Percentiles rank a stretch among this genome's conserved stretches.
These are phyloP conservation scores for Thalassiosira mediterranea DNA, from an alignment of 352 stramenopile genomes.

Conservation along the genomic window DNA sequence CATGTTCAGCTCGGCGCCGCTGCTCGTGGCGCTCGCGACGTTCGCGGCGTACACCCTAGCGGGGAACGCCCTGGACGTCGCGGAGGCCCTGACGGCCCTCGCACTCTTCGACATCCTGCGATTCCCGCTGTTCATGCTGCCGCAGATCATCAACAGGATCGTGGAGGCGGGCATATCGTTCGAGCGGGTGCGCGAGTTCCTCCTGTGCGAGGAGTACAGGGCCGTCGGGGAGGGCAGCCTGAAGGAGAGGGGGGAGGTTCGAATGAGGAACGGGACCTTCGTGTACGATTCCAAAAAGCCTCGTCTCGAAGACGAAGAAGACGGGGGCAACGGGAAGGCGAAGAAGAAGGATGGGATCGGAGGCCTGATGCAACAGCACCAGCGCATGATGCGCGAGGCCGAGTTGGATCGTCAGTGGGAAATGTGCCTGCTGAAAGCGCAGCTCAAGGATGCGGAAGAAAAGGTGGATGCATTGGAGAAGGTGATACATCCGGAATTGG, in stretches of 20 bases:
- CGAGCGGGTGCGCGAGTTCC: conserved; percentile 74
- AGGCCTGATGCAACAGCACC: conserved; percentile 40
- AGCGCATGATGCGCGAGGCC: conserved; percentile 40
- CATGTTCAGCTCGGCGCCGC: conserved; percentile 88
- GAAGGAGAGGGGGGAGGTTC: conserved; percentile 56
- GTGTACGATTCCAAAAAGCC: conserved; percentile 78
- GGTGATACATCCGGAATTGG: conserved; percentile 23
- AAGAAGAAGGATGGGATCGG: conserved; percentile 36
- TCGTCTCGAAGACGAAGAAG: conserved; percentile 23
- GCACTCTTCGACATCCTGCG: conserved; percentile 96
- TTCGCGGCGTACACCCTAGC: conserved; percentile 86
- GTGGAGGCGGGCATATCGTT: conserved; percentile 89
- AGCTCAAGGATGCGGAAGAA: conserved; percentile 69
- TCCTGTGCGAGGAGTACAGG: conserved; percentile 69
- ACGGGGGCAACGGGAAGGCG: conserved; percentile 9
- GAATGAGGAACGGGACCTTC: conserved; percentile 69
- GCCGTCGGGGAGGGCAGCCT: conserved; percentile 45
- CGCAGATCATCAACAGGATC: conserved; percentile 93
- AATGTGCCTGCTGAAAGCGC: conserved; percentile 65
- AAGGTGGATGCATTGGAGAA: conserved; percentile 51
- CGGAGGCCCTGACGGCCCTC: conserved; percentile 91
- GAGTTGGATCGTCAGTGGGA: conserved; percentile 65
- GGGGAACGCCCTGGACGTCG: conserved; percentile 91
- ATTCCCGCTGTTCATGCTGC: conserved; percentile 97
- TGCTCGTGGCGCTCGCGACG: conserved; percentile 91